Evolutionary conservation across 805 yeast species (phyloP), one percentile per base, ranked within the genome.

Genomic region (Tetrapisispora taiwanensis): DNA sequence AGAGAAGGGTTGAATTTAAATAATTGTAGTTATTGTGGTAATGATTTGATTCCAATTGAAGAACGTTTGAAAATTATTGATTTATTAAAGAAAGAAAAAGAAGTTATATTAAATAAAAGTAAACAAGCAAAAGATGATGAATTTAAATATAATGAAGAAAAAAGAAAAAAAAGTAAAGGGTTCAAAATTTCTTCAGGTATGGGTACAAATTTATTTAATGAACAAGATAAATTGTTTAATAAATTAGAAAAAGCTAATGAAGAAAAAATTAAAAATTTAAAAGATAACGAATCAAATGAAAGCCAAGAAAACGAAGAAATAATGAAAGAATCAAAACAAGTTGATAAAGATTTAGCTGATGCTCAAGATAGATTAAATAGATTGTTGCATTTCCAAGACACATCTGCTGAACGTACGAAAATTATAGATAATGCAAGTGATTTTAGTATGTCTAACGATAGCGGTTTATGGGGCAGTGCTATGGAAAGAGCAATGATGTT

Each of bases 391-490:
- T 92, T 80, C 61, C 98, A 92, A 60, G 85, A 76, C 2, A 79
- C 89, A 15, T 84, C 94, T 7, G 85, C 89, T 1, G 94, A 87
- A 60, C 72, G 99, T 59, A 92, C 98, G 0, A 78, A 77, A 52
- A 87, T 92, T 49, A 89, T 94, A 33, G 99, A 92, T 59, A 81
- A 86, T 58, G 96, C 94, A 0, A 78, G 95, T 5, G 98, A 92
- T 59, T 63, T 81, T 44, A 68, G 73, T 14, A 65, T 71, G 30
- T 76, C 86, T 0, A 67, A 68, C 2, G 65, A 73, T 0, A 72
- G 70, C 28, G 81, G 76, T 51, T 67, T 81, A 49, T 92, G 98
- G 97, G 79, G 95, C 0, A 68, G 71, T 32, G 81, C 95, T 1
- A 72, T 81, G 43, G 97, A 94, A 53, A 76, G 92, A 52, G 97